phyloP scores from a whole-genome alignment of 805 yeast species.

The Ogataea populi-albae region DNA sequence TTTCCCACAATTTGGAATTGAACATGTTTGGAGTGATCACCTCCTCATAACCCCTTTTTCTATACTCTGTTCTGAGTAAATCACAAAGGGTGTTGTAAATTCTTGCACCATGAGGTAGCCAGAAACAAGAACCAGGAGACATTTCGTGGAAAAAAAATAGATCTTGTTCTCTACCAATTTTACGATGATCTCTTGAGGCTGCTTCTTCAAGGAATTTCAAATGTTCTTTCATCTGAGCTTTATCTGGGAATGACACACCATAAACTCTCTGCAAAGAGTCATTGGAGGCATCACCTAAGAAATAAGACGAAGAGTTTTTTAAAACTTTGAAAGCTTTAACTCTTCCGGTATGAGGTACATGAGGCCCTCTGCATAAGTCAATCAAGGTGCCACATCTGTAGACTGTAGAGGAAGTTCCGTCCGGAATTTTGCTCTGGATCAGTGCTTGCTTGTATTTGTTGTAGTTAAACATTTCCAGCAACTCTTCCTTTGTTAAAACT shows the following conservation, averaged over 20 bases:
- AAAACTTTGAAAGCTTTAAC: slow-evolving; percentile 91
- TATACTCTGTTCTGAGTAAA: slow-evolving; percentile 78
- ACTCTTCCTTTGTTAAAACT: slow-evolving; percentile 86
- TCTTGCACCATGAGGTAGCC: slow-evolving; percentile 99
- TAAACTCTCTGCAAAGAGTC: slow-evolving; percentile 96
- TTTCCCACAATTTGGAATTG: slow-evolving; percentile 96
- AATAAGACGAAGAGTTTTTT: slow-evolving; percentile 95
- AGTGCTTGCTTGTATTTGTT: slow-evolving; percentile 93
- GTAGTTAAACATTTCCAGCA: slow-evolving; percentile 89
- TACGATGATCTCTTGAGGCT: slow-evolving; percentile 92
- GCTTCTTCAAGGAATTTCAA: slow-evolving; percentile 94
- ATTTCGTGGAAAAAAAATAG: slow-evolving; percentile 91
- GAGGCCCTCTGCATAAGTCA: slow-evolving; percentile 97
- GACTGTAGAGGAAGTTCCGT: slow-evolving; percentile 93
- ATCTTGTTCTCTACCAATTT: slow-evolving; percentile 95
- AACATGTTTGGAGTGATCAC: slow-evolving; percentile 99
- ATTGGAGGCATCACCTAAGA: slow-evolving; percentile 87
- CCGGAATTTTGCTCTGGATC: slow-evolving; percentile 86
- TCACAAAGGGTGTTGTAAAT: slow-evolving; percentile 87
- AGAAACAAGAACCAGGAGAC: slow-evolving; percentile 98
- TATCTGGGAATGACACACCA: slow-evolving; percentile 98
- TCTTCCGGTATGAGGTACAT: slow-evolving; percentile 95
- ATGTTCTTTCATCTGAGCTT: slow-evolving; percentile 92
- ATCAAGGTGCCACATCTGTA: slow-evolving; percentile 97
- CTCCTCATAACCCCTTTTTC: slow-evolving; percentile 94